These are phyloP conservation scores for Tylopilus balloui DNA, from an alignment of 768 basidiomycete species.

Conservation along the genomic window DNA sequence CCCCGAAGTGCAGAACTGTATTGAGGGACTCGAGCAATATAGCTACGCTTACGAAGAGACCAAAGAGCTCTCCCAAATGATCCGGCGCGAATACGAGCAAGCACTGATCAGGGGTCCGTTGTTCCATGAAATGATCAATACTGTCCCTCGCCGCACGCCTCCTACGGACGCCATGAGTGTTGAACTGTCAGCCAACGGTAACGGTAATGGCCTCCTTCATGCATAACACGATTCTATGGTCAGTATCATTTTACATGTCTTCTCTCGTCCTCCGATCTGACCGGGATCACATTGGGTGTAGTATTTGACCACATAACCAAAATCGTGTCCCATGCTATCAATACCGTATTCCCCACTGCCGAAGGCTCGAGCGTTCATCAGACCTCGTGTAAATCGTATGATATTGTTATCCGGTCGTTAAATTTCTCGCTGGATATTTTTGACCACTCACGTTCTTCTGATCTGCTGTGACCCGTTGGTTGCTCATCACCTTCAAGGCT, in stretches of 20 bases:
- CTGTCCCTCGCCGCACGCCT: slow-evolving; percentile 25
- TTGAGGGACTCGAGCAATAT: slow-evolving; percentile 84
- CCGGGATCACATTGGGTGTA: slow-evolving; percentile 1
- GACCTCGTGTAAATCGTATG: slow-evolving; percentile 22
- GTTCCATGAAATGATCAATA: slow-evolving; percentile 39
- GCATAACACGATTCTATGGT: slow-evolving; percentile 22
- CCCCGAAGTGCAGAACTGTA: slow-evolving; percentile 78
- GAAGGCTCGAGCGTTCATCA: slow-evolving; percentile 9
- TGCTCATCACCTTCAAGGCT: neutral
- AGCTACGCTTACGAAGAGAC: slow-evolving; percentile 85
- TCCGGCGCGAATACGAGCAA: slow-evolving; percentile 47
- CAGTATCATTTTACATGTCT: neutral
- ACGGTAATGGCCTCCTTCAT: slow-evolving; percentile 16
- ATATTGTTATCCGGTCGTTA: slow-evolving; percentile 21
- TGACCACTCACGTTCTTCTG: slow-evolving; percentile 2
- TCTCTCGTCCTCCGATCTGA: slow-evolving; percentile 8
- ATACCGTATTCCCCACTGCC: slow-evolving; percentile 21
- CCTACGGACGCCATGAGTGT: slow-evolving; percentile 13
- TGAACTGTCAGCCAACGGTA: slow-evolving; percentile 14
- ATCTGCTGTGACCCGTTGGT: slow-evolving; percentile 1
- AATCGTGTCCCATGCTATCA: slow-evolving; percentile 19
- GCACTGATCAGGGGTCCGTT: slow-evolving; percentile 35
- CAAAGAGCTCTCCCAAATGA: slow-evolving; percentile 68
- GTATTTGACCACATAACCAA: slow-evolving; percentile 26
- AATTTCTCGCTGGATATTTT: slow-evolving; percentile 12